These are phyloP conservation scores for Takakia lepidozioides DNA, from an alignment of 225 moss, liverwort and hornwort species.

Conservation along the genomic window DNA sequence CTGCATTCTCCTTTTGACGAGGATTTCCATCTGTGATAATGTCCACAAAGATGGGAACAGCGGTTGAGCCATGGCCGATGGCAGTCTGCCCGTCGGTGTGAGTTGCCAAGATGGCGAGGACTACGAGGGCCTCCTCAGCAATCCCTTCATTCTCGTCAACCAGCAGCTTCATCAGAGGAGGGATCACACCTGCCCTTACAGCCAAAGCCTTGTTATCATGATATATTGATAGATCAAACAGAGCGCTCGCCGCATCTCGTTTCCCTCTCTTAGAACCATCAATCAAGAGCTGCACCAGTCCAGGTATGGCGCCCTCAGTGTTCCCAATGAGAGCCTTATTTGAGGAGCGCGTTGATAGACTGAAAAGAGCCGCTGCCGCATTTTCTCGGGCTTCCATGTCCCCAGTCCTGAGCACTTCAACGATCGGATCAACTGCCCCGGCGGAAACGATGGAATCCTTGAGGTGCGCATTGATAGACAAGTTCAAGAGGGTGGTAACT, in stretches of 20 bases:
- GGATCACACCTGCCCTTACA: constrained; percentile 59
- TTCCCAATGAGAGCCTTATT: constrained; percentile 58
- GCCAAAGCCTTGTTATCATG: constrained; percentile 74
- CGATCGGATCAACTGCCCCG: constrained; percentile 58
- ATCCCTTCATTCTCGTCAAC: constrained; percentile 69
- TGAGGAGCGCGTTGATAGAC: constrained; percentile 52
- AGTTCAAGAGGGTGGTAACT: constrained; percentile 78
- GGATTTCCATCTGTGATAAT: constrained; percentile 53
- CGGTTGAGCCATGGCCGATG: constrained; percentile 42
- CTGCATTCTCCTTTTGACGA: constrained; percentile 84
- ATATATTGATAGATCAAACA: constrained; percentile 76
- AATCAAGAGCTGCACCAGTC: constrained; percentile 66
- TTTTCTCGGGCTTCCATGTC: constrained; percentile 72
- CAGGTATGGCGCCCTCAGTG: constrained; percentile 53
- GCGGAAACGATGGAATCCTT: constrained; percentile 71
- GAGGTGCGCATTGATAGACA: constrained; percentile 65
- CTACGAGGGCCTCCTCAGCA: constrained; percentile 73
- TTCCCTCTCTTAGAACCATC: constrained; percentile 64
- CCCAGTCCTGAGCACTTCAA: constrained; percentile 65
- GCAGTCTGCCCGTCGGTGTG: constrained; percentile 65
- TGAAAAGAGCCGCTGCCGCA: constrained; percentile 84
- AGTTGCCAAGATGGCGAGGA: constrained; percentile 64
- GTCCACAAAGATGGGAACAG: constrained; percentile 66
- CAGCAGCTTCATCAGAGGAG: constrained; percentile 64
- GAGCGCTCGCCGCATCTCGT: constrained; percentile 78